Conservation (phyloP, 2,329 filamentous ascomycete species). For the Aspergillus aculeatinus region DNA sequence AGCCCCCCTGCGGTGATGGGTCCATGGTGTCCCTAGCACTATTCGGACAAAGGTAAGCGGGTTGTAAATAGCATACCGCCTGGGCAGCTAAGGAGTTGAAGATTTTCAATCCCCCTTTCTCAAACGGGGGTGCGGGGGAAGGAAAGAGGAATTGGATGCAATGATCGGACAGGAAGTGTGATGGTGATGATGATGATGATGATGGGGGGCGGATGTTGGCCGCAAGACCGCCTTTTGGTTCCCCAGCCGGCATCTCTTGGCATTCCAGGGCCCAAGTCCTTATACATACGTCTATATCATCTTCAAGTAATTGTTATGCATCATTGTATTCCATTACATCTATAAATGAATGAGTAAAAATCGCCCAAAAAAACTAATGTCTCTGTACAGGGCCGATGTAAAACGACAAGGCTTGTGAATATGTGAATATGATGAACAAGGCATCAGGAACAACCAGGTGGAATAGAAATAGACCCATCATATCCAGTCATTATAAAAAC, state of each 20-base stretch:
- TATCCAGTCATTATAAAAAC: slow-evolving; percentile 36
- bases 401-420: slow-evolving; percentile 4
- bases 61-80: slow-evolving; percentile 30
- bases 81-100: background rate
- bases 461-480: slow-evolving; percentile 23
- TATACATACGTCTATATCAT: background rate
- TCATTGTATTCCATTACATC: background rate
- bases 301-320: background rate
- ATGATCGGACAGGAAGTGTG: background rate
- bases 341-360: background rate
- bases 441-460: slow-evolving; percentile 7
- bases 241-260: background rate
- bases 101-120: slow-evolving; percentile 3
- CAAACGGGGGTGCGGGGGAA: background rate
- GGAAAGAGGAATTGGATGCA: background rate
- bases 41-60: slow-evolving; percentile 23
- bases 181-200: background rate
- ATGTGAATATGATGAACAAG: slow-evolving; percentile 3
- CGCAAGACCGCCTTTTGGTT: slow-evolving; percentile 1
- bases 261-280: background rate
- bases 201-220: slow-evolving; percentile 1
- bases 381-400: slow-evolving; percentile 2
- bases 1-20: slow-evolving; percentile 54
- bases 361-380: background rate
- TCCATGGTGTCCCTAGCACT: slow-evolving; percentile 40